Percentiles rank a stretch among this genome's conserved stretches.
phyloP scores from a whole-genome alignment of 2,329 filamentous ascomycete species.

The Fusarium cyanostomum region DNA sequence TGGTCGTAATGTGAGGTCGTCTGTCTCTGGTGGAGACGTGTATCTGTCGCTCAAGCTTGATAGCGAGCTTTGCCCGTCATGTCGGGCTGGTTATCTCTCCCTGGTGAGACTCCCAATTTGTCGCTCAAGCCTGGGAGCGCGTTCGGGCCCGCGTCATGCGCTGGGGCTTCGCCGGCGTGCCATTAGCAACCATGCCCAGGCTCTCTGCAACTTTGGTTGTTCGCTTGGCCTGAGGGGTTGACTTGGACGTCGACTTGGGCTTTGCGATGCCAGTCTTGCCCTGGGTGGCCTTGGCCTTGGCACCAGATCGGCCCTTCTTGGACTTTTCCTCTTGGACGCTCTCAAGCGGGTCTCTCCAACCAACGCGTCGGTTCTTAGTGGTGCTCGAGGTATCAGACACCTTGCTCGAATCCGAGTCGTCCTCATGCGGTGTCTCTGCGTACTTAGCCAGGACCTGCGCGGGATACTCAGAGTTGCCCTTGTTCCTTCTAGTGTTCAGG shows the following conservation, averaged over 20 bases:
- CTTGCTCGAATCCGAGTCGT: slow-evolving; percentile 27
- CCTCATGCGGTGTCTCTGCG: slow-evolving; percentile 36
- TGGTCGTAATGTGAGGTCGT: not conserved
- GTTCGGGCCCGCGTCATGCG: slow-evolving; percentile 46
- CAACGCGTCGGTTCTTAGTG: slow-evolving; percentile 41
- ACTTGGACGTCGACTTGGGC: slow-evolving; percentile 33
- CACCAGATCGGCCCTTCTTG: slow-evolving; percentile 35
- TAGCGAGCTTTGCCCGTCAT: too few species aligned
- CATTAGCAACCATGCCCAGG: slow-evolving; percentile 48
- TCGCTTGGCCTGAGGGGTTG: slow-evolving; percentile 38
- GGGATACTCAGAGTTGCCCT: slow-evolving; percentile 49
- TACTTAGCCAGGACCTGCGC: slow-evolving; percentile 47
- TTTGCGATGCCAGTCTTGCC: slow-evolving; percentile 46
- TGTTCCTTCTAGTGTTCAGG: slow-evolving; percentile 49
- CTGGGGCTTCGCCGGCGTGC: slow-evolving; percentile 48
- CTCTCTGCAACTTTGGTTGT: slow-evolving; percentile 44
- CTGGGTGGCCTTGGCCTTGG: slow-evolving; percentile 37
- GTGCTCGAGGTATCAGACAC: slow-evolving; percentile 18
- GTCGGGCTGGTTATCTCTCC: slow-evolving; percentile 6
- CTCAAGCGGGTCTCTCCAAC: slow-evolving; percentile 49
- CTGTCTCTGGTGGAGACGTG: not conserved
- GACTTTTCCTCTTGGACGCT: slow-evolving; percentile 42
- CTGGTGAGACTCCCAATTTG: not conserved
- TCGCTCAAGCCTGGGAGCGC: slow-evolving; percentile 36
- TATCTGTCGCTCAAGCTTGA: not conserved